Evolutionary conservation across 768 basidiomycete species (phyloP), one percentile per base, ranked within the genome.

Genomic region (Serendipita vermifera): DNA sequence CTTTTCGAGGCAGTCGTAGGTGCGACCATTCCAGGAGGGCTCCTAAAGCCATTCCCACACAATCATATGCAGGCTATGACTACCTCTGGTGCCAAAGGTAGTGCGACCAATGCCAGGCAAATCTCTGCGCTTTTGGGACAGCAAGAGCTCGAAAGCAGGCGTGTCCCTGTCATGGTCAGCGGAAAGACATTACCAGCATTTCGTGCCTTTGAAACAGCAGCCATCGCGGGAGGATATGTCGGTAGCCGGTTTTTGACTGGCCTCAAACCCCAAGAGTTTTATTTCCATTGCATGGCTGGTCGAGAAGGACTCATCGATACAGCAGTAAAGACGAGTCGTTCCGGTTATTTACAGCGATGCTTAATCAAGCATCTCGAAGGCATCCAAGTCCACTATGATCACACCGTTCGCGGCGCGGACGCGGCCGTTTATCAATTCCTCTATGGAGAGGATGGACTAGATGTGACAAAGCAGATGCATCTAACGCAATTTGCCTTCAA

Each of bases 1-100:
- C 82, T 97, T 57, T 96, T 91, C 17, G 84, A 88, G 53, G 82
- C 87, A 13, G 87, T 97, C 63, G 87, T 89, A 57, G 86, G 96
- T 63, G 77, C 81, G 3, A 86, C 85, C 65, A 79, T 98, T 62
- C 96, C 94, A 11, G 73, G 78, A 48, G 86, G 86, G 32, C 79
- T 99, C 46, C 76, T 91, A 62, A 89, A 93, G 63, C 82, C 85
- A 59, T 99, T 99, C 74, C 96, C 96, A 38, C 81, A 90, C 65
- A 99, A 99, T 71, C 83, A 98, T 79, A 98, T 98, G 96, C 94
- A 98, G 68, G 82, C 85, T 41, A 98, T 98, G 96, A 97, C 93
- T 2, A 79, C 87, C 55, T 97, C 94, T 33, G 96, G 96, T 61
- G 96, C 96, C 39, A 99, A 99, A 70, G 96, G 96, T 54, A 93